These are phyloP conservation scores for Chaetomiaceae sp. DNA, from an alignment of 2,329 filamentous ascomycete genomes.

Conservation along the genomic window DNA sequence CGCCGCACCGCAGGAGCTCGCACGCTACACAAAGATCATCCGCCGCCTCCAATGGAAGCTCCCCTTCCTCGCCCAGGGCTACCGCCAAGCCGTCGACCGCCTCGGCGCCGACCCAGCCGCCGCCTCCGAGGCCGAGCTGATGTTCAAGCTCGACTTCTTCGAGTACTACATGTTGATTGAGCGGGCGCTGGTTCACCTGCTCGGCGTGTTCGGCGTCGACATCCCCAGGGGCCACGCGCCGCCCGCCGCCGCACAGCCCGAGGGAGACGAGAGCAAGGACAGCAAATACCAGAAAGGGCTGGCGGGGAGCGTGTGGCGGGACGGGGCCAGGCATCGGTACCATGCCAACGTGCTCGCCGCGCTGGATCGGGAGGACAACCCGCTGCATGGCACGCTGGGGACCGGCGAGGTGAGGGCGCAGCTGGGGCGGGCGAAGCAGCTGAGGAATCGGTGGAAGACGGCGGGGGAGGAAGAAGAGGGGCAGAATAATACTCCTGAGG, in stretches of 20 bases:
- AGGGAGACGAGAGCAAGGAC: background rate
- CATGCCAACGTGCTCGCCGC: conserved; percentile 66
- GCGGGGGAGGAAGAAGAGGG: conserved; percentile 51
- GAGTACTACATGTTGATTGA: conserved; percentile 72
- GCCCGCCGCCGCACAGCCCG: too few species aligned
- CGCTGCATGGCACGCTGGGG: conserved; percentile 54
- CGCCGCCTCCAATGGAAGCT: conserved; percentile 61
- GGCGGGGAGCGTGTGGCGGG: conserved; percentile 13
- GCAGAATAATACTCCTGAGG: conserved; percentile 27
- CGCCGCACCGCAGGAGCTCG: conserved; percentile 39
- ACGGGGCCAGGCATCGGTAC: conserved; percentile 41
- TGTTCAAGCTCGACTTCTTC: conserved; percentile 76
- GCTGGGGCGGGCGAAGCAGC: conserved; percentile 62
- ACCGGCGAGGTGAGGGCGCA: conserved; percentile 51
- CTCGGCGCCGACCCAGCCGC: conserved; percentile 33
- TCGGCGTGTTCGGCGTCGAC: conserved; percentile 58
- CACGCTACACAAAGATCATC: conserved; percentile 57
- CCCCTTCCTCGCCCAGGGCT: conserved; percentile 54
- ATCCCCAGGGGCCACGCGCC: conserved; percentile 39
- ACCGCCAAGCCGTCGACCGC: conserved; percentile 46
- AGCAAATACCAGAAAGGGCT: conserved; percentile 4
- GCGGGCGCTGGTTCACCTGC: conserved; percentile 62
- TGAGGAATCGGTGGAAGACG: conserved; percentile 69
- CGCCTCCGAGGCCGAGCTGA: conserved; percentile 52
- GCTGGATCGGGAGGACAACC: conserved; percentile 53